phyloP scores from a whole-genome alignment of 164 flowering plant species.

The Paratinospora sagittata region DNA sequence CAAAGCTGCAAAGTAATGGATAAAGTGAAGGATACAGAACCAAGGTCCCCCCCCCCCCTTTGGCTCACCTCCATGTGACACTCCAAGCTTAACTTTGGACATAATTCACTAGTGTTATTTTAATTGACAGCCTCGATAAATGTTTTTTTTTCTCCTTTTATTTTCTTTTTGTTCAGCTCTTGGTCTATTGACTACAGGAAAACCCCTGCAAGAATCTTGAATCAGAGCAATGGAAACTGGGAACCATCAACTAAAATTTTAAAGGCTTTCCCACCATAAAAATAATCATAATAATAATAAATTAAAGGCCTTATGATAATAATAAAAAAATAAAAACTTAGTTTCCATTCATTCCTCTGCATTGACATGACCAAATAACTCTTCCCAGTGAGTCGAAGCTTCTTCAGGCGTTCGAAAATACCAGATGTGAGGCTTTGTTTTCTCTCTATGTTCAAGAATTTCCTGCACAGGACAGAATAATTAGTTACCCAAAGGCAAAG shows the following conservation, averaged over 20 bases:
- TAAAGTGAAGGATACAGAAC: too few species aligned
- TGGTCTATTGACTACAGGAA: neutral
- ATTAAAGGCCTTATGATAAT: too few species aligned
- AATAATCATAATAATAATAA: neutral
- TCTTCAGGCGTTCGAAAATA: constrained; percentile 52
- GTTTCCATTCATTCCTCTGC: too few species aligned
- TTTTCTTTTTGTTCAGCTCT: neutral
- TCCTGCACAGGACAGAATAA: constrained; percentile 9
- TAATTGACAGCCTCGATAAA: neutral
- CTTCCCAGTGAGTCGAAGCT: constrained; percentile 50
- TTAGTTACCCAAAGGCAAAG: constrained; percentile 1
- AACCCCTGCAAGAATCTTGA: too few species aligned
- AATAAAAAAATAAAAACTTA: too few species aligned
- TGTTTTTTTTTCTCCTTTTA: neutral
- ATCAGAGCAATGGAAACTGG: neutral
- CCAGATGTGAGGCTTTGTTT: constrained; percentile 51
- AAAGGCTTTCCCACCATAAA: too few species aligned
- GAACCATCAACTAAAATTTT: neutral
- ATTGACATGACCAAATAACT: constrained; percentile 46
- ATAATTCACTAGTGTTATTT: too few species aligned
- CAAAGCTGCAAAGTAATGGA: too few species aligned
- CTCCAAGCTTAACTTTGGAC: too few species aligned
- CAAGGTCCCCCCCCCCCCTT: too few species aligned
- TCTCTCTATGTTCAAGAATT: too few species aligned
- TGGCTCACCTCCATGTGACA: too few species aligned